Conservation (phyloP, 768 basidiomycete genomes). For the Termitomyces sp. region DNA sequence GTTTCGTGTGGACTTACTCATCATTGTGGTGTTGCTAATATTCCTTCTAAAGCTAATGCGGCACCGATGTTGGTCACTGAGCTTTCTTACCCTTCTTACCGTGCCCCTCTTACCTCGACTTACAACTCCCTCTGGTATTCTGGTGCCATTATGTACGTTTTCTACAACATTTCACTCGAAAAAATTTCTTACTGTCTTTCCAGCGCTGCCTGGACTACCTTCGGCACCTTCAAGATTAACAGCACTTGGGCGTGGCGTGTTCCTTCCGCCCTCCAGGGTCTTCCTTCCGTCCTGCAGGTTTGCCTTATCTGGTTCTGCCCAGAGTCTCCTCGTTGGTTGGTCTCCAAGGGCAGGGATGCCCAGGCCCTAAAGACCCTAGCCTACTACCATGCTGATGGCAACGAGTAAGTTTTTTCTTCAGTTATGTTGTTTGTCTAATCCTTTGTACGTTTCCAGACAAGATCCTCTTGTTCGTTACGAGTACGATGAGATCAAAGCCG, state of each 20-base stretch:
- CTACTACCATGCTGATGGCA: slow-evolving; percentile 80
- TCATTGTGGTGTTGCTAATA: slow-evolving; percentile 10
- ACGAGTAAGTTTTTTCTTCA: slow-evolving; percentile 35
- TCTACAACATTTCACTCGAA: neutral
- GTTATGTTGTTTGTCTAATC: neutral
- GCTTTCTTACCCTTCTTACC: slow-evolving; percentile 80
- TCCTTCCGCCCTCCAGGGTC: slow-evolving; percentile 68
- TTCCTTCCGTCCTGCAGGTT: slow-evolving; percentile 69
- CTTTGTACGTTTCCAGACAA: slow-evolving; percentile 26
- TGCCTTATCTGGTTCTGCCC: slow-evolving; percentile 65
- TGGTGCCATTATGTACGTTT: slow-evolving; percentile 58
- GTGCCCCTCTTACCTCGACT: slow-evolving; percentile 70
- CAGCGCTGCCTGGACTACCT: slow-evolving; percentile 83
- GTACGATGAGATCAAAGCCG: slow-evolving; percentile 77
- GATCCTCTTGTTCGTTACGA: slow-evolving; percentile 73
- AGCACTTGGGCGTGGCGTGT: slow-evolving; percentile 81
- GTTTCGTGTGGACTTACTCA: slow-evolving; percentile 6
- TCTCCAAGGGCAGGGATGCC: slow-evolving; percentile 69
- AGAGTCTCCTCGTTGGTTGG: slow-evolving; percentile 82
- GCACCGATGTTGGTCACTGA: slow-evolving; percentile 86
- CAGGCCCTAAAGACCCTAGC: slow-evolving; percentile 71
- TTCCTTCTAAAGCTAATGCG: slow-evolving; percentile 46
- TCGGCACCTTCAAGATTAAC: slow-evolving; percentile 69
- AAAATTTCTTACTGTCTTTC: slow-evolving; percentile 30
- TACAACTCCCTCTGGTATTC: slow-evolving; percentile 89